Conservation (phyloP, 371 early-diverging fungal species). For the Mucor sp. region DNA sequence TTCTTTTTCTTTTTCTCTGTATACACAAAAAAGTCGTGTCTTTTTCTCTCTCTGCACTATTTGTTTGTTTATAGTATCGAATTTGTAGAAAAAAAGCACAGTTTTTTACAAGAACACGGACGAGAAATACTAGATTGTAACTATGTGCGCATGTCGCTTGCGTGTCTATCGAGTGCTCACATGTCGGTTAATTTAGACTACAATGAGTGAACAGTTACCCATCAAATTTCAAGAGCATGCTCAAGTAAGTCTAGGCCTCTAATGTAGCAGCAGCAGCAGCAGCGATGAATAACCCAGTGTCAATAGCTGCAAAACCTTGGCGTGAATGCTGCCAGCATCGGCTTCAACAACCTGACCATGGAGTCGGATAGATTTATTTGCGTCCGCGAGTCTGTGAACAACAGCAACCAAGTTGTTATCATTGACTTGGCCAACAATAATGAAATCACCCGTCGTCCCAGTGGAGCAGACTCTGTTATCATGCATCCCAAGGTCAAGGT, state of each 20-base stretch:
- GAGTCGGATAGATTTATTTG: conserved; percentile 98
- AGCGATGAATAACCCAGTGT: not conserved
- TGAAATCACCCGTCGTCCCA: conserved; percentile 87
- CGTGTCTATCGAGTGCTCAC: not conserved
- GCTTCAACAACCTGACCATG: conserved; percentile 96
- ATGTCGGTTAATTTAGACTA: not conserved
- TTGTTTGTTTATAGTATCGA: conserved; percentile 3
- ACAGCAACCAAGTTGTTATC: conserved; percentile 89
- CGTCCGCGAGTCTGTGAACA: conserved; percentile 90
- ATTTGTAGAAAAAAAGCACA: not conserved
- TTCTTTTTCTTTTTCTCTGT: not conserved
- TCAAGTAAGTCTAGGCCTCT: conserved; percentile 82
- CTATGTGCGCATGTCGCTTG: not conserved
- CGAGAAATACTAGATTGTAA: not conserved
- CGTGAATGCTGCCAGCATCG: conserved; percentile 89
- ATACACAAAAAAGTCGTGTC: not conserved
- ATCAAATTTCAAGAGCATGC: conserved; percentile 94
- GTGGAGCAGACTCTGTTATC: conserved; percentile 97
- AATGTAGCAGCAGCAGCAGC: too few relatives aligned
- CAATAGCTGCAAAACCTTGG: conserved; percentile 87
- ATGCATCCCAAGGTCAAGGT: conserved; percentile 94
- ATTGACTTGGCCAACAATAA: conserved; percentile 87
- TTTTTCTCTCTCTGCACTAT: not conserved
- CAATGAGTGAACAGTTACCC: conserved; percentile 76
- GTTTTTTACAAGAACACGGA: not conserved